Percentiles rank a stretch among this genome's conserved stretches.
Evolutionary conservation across 805 yeast genomes (phyloP).

Genomic region (Schwanniomyces sp.): DNA sequence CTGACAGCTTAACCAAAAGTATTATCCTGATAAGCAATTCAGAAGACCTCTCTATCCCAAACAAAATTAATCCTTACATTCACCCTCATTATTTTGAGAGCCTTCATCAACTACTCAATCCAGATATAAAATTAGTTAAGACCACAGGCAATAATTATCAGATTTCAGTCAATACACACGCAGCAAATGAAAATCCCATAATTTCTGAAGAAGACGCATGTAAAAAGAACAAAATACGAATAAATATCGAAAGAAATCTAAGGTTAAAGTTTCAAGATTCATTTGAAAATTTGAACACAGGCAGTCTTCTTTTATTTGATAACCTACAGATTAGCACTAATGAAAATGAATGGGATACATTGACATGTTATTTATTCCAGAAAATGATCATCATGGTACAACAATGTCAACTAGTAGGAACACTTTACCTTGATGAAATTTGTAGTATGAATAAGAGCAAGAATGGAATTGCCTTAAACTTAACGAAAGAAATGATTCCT

Average conservation of each 20-base stretch:
- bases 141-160: constrained; percentile 14
- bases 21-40: neutral
- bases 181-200: constrained; percentile 5
- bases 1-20: neutral
- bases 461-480: constrained; percentile 28
- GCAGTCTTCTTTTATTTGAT: constrained; percentile 40
- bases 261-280: constrained; percentile 2
- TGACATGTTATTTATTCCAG: constrained; percentile 33
- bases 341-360: constrained; percentile 42
- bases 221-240: neutral
- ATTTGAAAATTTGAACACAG: constrained; percentile 8
- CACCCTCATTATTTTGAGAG: neutral
- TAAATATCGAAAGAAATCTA: constrained; percentile 10
- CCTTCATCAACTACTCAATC: neutral
- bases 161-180: constrained; percentile 20
- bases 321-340: constrained; percentile 40
- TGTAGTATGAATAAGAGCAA: constrained; percentile 22
- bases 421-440: constrained; percentile 37
- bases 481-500: constrained; percentile 43
- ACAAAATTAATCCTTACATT: neutral
- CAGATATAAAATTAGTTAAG: neutral
- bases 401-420: constrained; percentile 35
- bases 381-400: constrained; percentile 26
- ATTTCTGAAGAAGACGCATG: constrained; percentile 3
- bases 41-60: neutral